Evolutionary conservation across 2,329 filamentous ascomycete genomes (phyloP).

Genomic region (Apiospora rasikravindrae): DNA sequence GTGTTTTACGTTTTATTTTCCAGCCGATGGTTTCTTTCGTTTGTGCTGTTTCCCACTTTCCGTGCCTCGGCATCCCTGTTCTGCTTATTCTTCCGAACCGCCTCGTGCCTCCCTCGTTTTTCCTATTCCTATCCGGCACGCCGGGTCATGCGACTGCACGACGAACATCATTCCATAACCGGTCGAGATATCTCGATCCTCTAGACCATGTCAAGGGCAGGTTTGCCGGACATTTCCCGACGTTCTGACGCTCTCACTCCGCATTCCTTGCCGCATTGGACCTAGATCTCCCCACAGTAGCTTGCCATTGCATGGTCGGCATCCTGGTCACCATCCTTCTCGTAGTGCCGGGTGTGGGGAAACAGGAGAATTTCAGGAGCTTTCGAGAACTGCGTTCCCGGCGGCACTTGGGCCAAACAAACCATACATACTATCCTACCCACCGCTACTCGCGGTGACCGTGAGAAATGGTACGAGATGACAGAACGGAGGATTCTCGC

Average conservation of each 20-base stretch:
- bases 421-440: too few species aligned
- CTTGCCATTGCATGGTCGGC: conserved; percentile 8
- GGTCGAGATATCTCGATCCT: conserved; percentile 1
- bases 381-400: background rate
- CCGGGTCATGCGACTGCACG: background rate
- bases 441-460: background rate
- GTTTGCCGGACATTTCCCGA: background rate
- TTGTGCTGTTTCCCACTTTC: background rate
- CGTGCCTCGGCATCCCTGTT: background rate
- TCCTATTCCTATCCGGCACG: background rate
- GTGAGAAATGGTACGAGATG: background rate
- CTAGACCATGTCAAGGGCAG: background rate
- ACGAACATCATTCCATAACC: background rate
- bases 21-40: background rate
- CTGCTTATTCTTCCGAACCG: background rate
- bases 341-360: conserved; percentile 1
- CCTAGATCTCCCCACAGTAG: conserved; percentile 16
- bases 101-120: background rate
- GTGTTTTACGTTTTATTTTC: too few species aligned
- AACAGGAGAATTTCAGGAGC: background rate
- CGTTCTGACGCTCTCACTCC: conserved; percentile 4
- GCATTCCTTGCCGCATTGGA: conserved; percentile 6
- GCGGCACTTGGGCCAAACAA: background rate
- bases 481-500: background rate
- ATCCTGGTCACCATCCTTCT: background rate